A percentile compares a stretch with the other conserved stretches of the same genome.
Conservation (phyloP, 441 rosid genomes). For the Omphalea diandra region DNA sequence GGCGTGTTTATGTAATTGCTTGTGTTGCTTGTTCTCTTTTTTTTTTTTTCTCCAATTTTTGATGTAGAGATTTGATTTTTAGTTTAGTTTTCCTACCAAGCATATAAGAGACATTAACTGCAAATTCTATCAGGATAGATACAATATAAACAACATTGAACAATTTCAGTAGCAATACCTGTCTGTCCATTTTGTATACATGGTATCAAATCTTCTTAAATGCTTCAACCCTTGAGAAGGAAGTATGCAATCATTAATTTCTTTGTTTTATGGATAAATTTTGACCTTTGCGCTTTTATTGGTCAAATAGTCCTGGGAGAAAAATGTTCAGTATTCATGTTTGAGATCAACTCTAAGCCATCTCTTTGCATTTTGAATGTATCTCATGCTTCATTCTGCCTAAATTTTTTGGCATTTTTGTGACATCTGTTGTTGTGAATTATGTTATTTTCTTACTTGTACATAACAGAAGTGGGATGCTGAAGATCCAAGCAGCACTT, state of each 20-base stretch:
- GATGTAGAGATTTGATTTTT: not conserved
- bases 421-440: not conserved
- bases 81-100: not conserved
- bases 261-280: not conserved
- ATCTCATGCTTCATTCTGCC: not conserved
- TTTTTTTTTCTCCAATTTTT: not conserved
- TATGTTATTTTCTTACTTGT: not conserved
- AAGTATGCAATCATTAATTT: not conserved
- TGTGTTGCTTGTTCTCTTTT: not conserved
- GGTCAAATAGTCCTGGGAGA: not conserved
- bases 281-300: too few species aligned
- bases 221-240: not conserved
- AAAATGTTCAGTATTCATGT: not conserved
- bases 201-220: not conserved
- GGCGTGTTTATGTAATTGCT: not conserved
- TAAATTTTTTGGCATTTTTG: not conserved
- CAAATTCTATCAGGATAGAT: too few species aligned
- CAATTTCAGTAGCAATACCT: too few species aligned
- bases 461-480: not conserved
- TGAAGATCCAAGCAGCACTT: not conserved
- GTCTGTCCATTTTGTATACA: not conserved
- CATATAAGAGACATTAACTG: not conserved
- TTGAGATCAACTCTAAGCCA: not conserved
- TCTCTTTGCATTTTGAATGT: not conserved
- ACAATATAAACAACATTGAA: too few species aligned